Conservation (phyloP, 2,329 filamentous ascomycete species). For the Leptographium flavum region DNA sequence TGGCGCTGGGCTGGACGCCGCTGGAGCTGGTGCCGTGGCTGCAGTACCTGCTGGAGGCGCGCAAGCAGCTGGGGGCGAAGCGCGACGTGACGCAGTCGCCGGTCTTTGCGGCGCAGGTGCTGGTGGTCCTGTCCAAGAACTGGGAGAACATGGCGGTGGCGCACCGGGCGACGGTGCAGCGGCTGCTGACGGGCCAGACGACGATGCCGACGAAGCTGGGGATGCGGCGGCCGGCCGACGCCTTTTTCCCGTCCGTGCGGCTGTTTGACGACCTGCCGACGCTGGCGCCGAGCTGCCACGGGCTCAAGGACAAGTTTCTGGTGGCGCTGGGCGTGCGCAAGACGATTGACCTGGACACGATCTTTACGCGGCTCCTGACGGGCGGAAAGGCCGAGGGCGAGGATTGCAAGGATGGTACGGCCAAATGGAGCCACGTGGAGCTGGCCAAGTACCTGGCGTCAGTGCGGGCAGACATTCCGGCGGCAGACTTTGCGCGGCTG, state of each 20-base stretch:
- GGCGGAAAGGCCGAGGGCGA: conserved; percentile 32
- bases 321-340: conserved; percentile 77
- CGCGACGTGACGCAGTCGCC: conserved; percentile 59
- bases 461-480: conserved; percentile 77
- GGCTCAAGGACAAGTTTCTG: conserved; percentile 84
- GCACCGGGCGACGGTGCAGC: conserved; percentile 51
- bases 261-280: conserved; percentile 87
- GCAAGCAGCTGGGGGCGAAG: conserved; percentile 41
- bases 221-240: conserved; percentile 72
- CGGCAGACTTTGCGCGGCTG: conserved; percentile 65
- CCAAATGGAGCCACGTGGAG: conserved; percentile 75
- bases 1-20: conserved; percentile 74
- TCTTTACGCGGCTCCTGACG: conserved; percentile 77
- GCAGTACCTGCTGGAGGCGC: conserved; percentile 59
- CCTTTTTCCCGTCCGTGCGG: conserved; percentile 88
- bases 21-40: conserved; percentile 80
- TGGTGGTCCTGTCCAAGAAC: conserved; percentile 71
- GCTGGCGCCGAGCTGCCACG: conserved; percentile 53
- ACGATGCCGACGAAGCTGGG: conserved; percentile 84
- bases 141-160: conserved; percentile 66
- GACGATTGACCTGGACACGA: conserved; percentile 85
- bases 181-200: conserved; percentile 50
- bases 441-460: conserved; percentile 89
- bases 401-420: neutral
- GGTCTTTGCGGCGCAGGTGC: conserved; percentile 61